Evolutionary conservation across 1,139 yeast species (phyloP).

Genomic region (Pichia kudriavzevii): DNA sequence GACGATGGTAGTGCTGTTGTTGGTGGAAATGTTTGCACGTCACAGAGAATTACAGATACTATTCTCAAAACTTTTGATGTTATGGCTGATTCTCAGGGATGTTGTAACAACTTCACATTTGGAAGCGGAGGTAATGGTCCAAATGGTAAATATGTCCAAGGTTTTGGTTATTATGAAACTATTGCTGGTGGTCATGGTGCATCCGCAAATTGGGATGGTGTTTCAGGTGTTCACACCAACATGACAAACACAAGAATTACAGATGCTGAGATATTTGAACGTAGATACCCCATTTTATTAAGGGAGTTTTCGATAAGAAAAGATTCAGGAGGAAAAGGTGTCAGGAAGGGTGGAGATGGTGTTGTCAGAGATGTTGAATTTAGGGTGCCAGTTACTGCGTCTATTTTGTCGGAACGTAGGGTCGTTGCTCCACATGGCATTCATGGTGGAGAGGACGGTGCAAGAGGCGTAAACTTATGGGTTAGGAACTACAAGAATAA

Average conservation of each 20-base stretch:
- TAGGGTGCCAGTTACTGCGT: conserved; percentile 29
- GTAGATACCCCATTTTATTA: conserved; percentile 32
- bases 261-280: conserved; percentile 34
- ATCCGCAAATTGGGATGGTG: conserved; percentile 32
- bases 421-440: conserved; percentile 33
- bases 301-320: conserved; percentile 28
- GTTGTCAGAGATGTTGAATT: conserved; percentile 33
- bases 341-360: conserved; percentile 31
- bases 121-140: conserved; percentile 35
- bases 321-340: conserved; percentile 30
- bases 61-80: conserved; percentile 37
- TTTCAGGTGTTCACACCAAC: conserved; percentile 39
- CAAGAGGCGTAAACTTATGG: conserved; percentile 34
- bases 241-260: conserved; percentile 38
- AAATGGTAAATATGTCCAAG: conserved; percentile 30
- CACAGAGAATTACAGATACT: conserved; percentile 39
- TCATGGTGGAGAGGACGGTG: conserved; percentile 34
- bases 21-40: conserved; percentile 43
- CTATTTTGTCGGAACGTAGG: conserved; percentile 32
- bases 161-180: conserved; percentile 43
- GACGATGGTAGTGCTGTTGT: conserved; percentile 39
- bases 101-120: conserved; percentile 39
- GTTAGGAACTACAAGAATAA: conserved; percentile 22
- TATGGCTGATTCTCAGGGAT: conserved; percentile 39
- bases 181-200: conserved; percentile 43